Conservation (phyloP, 2,329 filamentous ascomycete genomes). For the Alternaria rosae region DNA sequence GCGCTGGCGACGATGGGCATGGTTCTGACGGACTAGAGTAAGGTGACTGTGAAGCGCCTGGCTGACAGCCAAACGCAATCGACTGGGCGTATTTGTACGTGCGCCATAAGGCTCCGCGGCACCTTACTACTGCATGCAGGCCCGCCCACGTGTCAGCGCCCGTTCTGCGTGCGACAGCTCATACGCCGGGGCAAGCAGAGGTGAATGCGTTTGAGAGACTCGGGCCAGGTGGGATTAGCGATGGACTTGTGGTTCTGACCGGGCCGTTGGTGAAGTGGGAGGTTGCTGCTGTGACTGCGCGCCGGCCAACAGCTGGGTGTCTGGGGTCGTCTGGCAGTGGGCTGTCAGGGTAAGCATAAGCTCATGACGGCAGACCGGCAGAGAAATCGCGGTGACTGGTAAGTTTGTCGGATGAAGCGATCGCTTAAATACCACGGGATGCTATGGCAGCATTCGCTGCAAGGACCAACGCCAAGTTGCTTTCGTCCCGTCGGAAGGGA, state of each 20-base stretch:
- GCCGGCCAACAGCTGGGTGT: background rate
- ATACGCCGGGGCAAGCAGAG: background rate
- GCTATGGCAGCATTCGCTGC: constrained; percentile 7
- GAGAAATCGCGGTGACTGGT: constrained; percentile 2
- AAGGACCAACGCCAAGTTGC: constrained; percentile 16
- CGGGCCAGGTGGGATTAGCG: constrained; percentile 5
- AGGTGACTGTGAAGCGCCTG: constrained; percentile 13
- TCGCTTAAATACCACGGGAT: constrained; percentile 12
- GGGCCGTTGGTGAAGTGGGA: constrained; percentile 14
- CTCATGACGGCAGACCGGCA: constrained; percentile 7
- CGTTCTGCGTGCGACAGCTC: constrained; percentile 19
- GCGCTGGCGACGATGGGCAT: constrained; percentile 16
- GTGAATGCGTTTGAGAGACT: constrained; percentile 1
- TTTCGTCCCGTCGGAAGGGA: constrained; percentile 7
- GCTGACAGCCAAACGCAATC: constrained; percentile 18
- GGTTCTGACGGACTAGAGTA: constrained; percentile 12
- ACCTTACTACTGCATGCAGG: constrained; percentile 24
- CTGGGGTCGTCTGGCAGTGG: background rate
- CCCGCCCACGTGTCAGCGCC: constrained; percentile 28
- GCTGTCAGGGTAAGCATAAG: constrained; percentile 3
- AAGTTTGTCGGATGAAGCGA: constrained; percentile 6
- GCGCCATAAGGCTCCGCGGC: constrained; percentile 17
- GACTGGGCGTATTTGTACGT: constrained; percentile 8
- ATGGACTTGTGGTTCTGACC: constrained; percentile 10
- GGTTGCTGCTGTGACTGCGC: background rate